These are phyloP conservation scores for Epichloe uncinata DNA, from an alignment of 2,329 filamentous ascomycete genomes.

Conservation along the genomic window DNA sequence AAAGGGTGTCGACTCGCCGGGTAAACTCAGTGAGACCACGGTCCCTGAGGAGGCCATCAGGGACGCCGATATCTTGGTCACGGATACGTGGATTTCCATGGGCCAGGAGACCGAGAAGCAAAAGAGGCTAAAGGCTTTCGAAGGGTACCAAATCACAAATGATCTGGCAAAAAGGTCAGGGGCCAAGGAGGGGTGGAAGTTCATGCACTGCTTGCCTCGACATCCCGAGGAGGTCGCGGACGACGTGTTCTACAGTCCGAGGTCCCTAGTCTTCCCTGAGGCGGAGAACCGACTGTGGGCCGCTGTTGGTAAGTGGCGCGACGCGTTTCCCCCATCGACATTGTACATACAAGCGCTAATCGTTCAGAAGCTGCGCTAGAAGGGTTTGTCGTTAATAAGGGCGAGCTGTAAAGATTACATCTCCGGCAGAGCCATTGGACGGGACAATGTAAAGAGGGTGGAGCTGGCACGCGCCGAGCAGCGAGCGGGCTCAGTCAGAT, in stretches of 20 bases:
- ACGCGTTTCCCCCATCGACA: background rate
- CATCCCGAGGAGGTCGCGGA: constrained; percentile 89
- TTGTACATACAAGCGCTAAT: background rate
- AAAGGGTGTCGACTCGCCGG: constrained; percentile 41
- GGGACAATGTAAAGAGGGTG: too few relatives aligned
- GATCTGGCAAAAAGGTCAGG: constrained; percentile 74
- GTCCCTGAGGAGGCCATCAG: constrained; percentile 76
- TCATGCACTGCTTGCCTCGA: constrained; percentile 95
- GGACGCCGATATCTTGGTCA: constrained; percentile 79
- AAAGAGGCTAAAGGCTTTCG: constrained; percentile 65
- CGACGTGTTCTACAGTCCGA: constrained; percentile 80
- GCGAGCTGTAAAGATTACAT: constrained; percentile 40
- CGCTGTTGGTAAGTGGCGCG: constrained; percentile 50
- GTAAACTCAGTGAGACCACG: constrained; percentile 60
- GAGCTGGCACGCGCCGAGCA: too few relatives aligned
- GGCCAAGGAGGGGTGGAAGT: constrained; percentile 83
- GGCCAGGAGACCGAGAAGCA: constrained; percentile 80
- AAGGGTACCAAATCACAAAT: constrained; percentile 81
- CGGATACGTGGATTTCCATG: constrained; percentile 98
- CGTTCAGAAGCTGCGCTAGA: constrained; percentile 53
- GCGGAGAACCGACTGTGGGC: constrained; percentile 92
- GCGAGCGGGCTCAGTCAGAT: too few relatives aligned
- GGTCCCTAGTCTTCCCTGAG: constrained; percentile 83
- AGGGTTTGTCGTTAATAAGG: constrained; percentile 89
- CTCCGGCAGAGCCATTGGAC: background rate